Evolutionary conservation across 208 protist genomes (phyloP), one percentile per base, ranked within the genome.

Genomic region (Hexamita inflata): DNA sequence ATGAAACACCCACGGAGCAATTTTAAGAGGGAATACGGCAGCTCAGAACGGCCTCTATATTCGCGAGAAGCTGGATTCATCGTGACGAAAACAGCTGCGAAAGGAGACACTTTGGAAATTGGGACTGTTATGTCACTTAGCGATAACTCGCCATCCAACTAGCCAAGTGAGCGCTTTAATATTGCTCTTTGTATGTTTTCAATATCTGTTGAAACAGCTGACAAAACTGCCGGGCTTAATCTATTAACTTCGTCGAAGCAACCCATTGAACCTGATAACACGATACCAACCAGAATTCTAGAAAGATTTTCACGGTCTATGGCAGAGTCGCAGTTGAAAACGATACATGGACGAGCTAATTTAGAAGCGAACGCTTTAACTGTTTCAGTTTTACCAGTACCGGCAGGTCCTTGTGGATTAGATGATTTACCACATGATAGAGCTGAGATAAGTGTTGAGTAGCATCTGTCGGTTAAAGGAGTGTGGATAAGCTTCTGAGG

Each of bases 291-390:
- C 68, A 88, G 83, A 58, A 88, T 80, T 42, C 82, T 45, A 11
- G 61, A 59, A 68, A 88, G 81, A 62, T 76, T 73, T 30, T 73
- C 90, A 59, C 89, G 89, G 26, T 92, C 90, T 42, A 95, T 89
- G 62, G 91, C 88, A 78, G 97, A 93, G 28, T 89, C 93, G 85
- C 95, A 98, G 83, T 98, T 98, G 86, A 97, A 98, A 60, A 98
- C 94, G 30, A 90, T 81, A 75, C 82, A 87, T 45, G 81, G 89
- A 38, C 88, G 80, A 32, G 88, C 92, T 28, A 95, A 81, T 0
- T 87, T 86, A 75, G 91, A 90, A 65, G 88, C 89, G 4, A 96
- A 82, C 80, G 93, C 91, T 79, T 96, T 95, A 30, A 92, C 89
- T 7, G 90, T 93, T 77, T 96, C 92, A 60, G 92, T 96, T 85